Percentiles rank a stretch among this genome's conserved stretches.
These are phyloP conservation scores for Chalciporus piperatus DNA, from an alignment of 768 basidiomycete species.

Conservation along the genomic window DNA sequence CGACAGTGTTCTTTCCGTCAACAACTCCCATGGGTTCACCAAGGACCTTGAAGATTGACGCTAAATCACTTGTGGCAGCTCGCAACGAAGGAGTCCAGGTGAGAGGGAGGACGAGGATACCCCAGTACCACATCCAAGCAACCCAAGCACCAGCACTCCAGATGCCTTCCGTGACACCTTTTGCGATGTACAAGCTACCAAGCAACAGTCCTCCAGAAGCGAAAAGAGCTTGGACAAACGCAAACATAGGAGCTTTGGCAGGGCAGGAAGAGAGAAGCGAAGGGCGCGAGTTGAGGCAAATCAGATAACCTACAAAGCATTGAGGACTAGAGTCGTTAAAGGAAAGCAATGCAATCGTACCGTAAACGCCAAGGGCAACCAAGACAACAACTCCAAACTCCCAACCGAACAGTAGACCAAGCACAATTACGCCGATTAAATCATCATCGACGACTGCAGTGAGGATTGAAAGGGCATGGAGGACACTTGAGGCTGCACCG, in stretches of 20 bases:
- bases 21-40: slow-evolving; percentile 82
- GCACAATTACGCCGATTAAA: slow-evolving; percentile 64
- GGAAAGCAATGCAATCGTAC: slow-evolving; percentile 35
- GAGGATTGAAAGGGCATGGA: slow-evolving; percentile 49
- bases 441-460: slow-evolving; percentile 85
- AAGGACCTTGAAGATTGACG: slow-evolving; percentile 75
- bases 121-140: slow-evolving; percentile 32
- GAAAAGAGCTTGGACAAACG: slow-evolving; percentile 71
- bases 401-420: slow-evolving; percentile 63
- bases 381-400: slow-evolving; percentile 64
- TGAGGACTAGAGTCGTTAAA: background rate
- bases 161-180: slow-evolving; percentile 25
- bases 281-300: slow-evolving; percentile 8
- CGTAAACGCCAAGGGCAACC: slow-evolving; percentile 70
- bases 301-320: slow-evolving; percentile 15
- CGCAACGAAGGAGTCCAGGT: slow-evolving; percentile 48
- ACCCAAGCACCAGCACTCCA: slow-evolving; percentile 30
- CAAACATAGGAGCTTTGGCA: background rate
- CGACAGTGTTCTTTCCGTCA: slow-evolving; percentile 73
- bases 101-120: slow-evolving; percentile 35
- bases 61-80: slow-evolving; percentile 72
- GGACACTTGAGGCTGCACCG: slow-evolving; percentile 13
- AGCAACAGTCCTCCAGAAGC: slow-evolving; percentile 78
- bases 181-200: slow-evolving; percentile 42
- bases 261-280: slow-evolving; percentile 9